Evolutionary conservation across 139 green algal genomes (phyloP), one percentile per base, ranked within the genome.

Genomic region (Auxenochlorella protothecoides): DNA sequence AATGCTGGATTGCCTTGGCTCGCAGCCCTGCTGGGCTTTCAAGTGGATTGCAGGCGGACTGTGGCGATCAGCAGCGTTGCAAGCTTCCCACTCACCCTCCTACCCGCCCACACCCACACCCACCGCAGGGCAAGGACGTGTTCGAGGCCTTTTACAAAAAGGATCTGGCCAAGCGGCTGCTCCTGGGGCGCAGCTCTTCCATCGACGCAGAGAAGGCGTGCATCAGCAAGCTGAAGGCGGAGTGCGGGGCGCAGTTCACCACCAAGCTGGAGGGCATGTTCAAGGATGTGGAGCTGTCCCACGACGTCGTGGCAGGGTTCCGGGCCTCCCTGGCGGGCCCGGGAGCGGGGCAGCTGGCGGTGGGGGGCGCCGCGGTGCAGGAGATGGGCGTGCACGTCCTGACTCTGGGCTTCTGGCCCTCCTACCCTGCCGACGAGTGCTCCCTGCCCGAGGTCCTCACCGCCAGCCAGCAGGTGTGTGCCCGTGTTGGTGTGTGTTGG

Each of bases 81-180:
- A 44, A 44, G 27, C 27, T 44, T 44, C 27, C 27, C 27, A 44
- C 27, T 44, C 27, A 44, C 27, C 27, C 27, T 44, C 27, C 27
- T 1, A 44, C 27, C 27, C 27, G 27, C 27, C 27, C 27, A 44
- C 27, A n/a, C 54, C 16, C n/a, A n/a, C 55, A 52, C 70, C 76
- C 44, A 51, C 27, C 68, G 53, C 85, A 97, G 88, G 95, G 93
- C 73, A 99, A 99, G 86, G 95, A 99, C 75, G 92, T 98, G 53
- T 99, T 99, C 77, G 95, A 99, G 84, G 95, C 92, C 2, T 99
- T 98, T 72, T 99, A 98, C 89, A 99, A 99, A 83, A 94, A 95
- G 78, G 92, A 98, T 76, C 85, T 99, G 53, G 90, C 95, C n/a
- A 97, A 97, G 82, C 89, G 95, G 12, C 81, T 97, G 82, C 89